Percentiles rank a stretch among this genome's conserved stretches.
These are phyloP conservation scores for Ilyonectria mors-panacis DNA, from an alignment of 2,329 filamentous ascomycete genomes.

Conservation along the genomic window DNA sequence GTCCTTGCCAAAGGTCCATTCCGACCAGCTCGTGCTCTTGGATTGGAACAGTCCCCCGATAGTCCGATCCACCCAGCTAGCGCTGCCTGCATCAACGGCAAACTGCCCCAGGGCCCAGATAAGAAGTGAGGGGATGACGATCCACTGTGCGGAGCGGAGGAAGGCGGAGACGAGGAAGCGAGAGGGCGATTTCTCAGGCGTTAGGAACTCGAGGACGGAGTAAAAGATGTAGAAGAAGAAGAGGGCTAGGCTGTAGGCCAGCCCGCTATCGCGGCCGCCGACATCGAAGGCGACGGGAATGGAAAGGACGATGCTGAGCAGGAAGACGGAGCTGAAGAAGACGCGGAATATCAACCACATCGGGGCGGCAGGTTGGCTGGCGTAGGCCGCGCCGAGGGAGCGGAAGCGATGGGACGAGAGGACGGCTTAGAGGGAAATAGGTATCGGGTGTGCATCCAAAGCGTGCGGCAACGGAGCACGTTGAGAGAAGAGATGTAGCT, in stretches of 20 bases:
- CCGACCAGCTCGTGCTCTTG: conserved; percentile 76
- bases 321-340: conserved; percentile 86
- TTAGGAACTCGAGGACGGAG: conserved; percentile 83
- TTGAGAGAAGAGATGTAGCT: conserved; percentile 29
- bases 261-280: conserved; percentile 91
- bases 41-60: conserved; percentile 76
- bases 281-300: conserved; percentile 99
- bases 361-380: conserved; percentile 55
- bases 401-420: conserved; percentile 29
- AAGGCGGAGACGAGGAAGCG: conserved; percentile 79
- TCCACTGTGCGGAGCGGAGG: conserved; percentile 85
- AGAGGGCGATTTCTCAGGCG: conserved; percentile 83
- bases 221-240: conserved; percentile 93
- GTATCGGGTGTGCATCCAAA: conserved; percentile 37
- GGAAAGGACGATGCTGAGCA: conserved; percentile 92
- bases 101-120: conserved; percentile 98
- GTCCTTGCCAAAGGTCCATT: conserved; percentile 91
- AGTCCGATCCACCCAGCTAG: conserved; percentile 86
- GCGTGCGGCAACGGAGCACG: conserved; percentile 30
- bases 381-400: conserved; percentile 47
- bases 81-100: conserved; percentile 85
- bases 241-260: conserved; percentile 92
- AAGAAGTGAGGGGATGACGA: conserved; percentile 86
- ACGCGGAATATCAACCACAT: conserved; percentile 90
- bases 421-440: conserved; percentile 29